Evolutionary conservation across 2,329 filamentous ascomycete genomes (phyloP).

Genomic region (Trichoderma sp.): DNA sequence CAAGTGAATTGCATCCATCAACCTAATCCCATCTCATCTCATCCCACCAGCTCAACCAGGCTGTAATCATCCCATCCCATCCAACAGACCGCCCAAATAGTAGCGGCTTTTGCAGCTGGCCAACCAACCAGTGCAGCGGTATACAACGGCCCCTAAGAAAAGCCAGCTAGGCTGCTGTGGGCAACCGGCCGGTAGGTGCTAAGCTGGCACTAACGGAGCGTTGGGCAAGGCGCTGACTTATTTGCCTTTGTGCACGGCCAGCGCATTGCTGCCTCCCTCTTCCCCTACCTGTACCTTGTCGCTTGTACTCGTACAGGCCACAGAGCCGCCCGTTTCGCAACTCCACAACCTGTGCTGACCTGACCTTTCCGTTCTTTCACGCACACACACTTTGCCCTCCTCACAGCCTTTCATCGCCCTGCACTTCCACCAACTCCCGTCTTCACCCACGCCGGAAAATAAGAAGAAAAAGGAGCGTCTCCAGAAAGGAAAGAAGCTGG

Average conservation of each 20-base stretch:
- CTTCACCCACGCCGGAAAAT: neutral
- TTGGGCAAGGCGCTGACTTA: neutral
- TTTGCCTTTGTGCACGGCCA: constrained; percentile 4
- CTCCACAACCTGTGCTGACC: constrained; percentile 1
- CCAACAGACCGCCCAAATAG: neutral
- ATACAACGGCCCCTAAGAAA: constrained; percentile 8
- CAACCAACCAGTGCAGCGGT: constrained; percentile 8
- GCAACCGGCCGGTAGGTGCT: neutral
- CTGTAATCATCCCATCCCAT: neutral
- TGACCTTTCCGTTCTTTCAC: constrained; percentile 15
- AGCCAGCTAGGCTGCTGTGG: constrained; percentile 11
- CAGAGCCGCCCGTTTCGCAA: constrained; percentile 15
- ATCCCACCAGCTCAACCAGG: no score
- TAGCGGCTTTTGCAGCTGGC: neutral
- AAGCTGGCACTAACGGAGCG: constrained; percentile 11
- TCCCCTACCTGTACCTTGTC: neutral
- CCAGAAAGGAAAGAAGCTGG: neutral
- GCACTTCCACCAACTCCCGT: neutral
- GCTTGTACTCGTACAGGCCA: neutral
- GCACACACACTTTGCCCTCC: constrained; percentile 17
- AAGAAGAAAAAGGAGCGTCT: neutral
- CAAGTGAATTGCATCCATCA: neutral
- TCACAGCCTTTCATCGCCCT: constrained; percentile 5
- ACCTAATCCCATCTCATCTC: neutral
- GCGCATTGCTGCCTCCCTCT: constrained; percentile 8